Conservation (phyloP, 257 asterid genomes). For the Scutellaria galericulata region DNA sequence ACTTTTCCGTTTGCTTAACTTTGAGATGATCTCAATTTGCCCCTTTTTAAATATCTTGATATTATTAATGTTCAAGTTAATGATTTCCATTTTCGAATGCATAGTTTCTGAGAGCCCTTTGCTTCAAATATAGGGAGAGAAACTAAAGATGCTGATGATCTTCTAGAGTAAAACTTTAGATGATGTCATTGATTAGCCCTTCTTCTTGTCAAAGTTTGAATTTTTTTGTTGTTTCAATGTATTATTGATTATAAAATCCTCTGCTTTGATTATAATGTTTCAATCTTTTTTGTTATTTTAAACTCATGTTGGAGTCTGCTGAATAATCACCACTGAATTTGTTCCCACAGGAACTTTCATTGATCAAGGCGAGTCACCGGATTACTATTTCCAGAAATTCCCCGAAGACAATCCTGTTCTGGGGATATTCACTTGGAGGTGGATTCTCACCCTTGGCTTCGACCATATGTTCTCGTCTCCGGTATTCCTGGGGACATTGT, state of each 20-base stretch:
- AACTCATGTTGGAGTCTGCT: background rate
- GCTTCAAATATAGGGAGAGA: background rate
- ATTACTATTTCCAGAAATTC: constrained; percentile 61
- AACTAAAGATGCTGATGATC: background rate
- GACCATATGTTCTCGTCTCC: constrained; percentile 95
- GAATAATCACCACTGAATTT: background rate
- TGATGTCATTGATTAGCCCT: too few species aligned
- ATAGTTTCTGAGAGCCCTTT: background rate
- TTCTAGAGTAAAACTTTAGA: background rate
- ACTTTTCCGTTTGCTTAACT: constrained; percentile 16
- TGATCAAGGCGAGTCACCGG: constrained; percentile 80
- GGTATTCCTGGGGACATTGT: constrained; percentile 64
- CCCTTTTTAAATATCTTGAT: background rate
- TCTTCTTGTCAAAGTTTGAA: too few species aligned
- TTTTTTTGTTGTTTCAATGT: background rate
- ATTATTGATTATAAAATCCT: too few species aligned
- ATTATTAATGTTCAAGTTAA: background rate
- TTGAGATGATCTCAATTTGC: background rate
- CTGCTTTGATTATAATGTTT: too few species aligned
- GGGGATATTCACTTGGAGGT: constrained; percentile 80
- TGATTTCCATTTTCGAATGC: background rate
- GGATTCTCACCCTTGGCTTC: constrained; percentile 80
- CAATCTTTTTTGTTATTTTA: background rate
- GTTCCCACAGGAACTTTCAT: constrained; percentile 63
- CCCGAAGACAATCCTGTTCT: constrained; percentile 74